Conservation (phyloP, 179 eudicot species). For the Silene coronaria region DNA sequence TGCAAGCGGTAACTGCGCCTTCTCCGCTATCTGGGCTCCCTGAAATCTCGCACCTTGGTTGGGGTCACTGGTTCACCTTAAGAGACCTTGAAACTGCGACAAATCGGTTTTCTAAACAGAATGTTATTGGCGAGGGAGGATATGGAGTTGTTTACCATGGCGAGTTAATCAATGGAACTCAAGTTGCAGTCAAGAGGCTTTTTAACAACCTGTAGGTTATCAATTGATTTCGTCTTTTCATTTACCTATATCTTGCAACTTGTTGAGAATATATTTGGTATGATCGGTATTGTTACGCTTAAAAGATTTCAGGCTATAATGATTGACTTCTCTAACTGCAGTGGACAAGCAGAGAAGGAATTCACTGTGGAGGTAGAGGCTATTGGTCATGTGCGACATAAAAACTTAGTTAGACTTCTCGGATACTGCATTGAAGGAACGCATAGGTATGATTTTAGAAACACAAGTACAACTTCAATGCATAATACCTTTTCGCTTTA, state of each 20-base stretch:
- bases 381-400: conserved; percentile 82
- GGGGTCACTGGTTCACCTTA: conserved; percentile 90
- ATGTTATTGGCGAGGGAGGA: conserved; percentile 79
- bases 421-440: conserved; percentile 90
- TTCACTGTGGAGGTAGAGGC: conserved; percentile 84
- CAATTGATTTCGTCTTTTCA: not conserved
- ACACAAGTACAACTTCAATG: not conserved
- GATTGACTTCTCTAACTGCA: conserved; percentile 23
- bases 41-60: conserved; percentile 64
- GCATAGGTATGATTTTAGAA: conserved; percentile 50
- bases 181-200: conserved; percentile 73
- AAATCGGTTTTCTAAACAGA: conserved; percentile 60
- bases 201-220: conserved; percentile 70
- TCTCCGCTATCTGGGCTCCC: conserved; percentile 74
- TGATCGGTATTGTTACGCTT: not conserved
- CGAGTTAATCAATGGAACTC: conserved; percentile 56
- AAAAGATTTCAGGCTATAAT: not conserved
- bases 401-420: conserved; percentile 70
- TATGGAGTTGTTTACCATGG: conserved; percentile 78
- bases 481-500: not conserved
- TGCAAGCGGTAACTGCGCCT: conserved; percentile 33
- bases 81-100: conserved; percentile 74
- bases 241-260: conserved; percentile 7
- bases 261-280: not conserved
- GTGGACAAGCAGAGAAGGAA: conserved; percentile 85